Conservation (phyloP, 805 yeast genomes). For the Suhomyces tanzawaensis region DNA sequence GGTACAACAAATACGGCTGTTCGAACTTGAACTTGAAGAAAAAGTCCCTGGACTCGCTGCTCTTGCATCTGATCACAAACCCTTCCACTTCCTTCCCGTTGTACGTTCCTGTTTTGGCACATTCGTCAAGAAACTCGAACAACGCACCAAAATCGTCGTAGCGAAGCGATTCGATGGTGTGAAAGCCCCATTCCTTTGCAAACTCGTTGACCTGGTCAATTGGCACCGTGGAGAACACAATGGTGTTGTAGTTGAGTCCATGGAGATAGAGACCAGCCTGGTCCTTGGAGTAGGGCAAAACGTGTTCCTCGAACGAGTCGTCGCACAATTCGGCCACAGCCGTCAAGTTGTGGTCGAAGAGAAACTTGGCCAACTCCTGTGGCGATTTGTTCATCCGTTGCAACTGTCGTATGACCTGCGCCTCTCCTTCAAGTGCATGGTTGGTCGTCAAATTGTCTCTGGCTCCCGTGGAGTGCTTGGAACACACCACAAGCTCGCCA, state of each 20-base stretch:
- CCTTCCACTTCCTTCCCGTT: conserved; percentile 82
- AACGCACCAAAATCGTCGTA: conserved; percentile 42
- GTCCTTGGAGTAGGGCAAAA: conserved; percentile 65
- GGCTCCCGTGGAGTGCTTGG: conserved; percentile 85
- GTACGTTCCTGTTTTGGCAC: conserved; percentile 67
- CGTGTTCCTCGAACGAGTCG: conserved; percentile 91
- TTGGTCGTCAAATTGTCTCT: conserved; percentile 51
- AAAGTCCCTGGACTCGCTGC: conserved; percentile 28
- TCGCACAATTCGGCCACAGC: conserved; percentile 94
- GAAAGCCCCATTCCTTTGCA: conserved; percentile 70
- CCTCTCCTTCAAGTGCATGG: conserved; percentile 75
- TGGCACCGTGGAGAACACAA: conserved; percentile 61
- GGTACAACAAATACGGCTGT: conserved; percentile 88
- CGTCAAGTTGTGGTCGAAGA: conserved; percentile 58
- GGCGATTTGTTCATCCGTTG: conserved; percentile 33
- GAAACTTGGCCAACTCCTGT: conserved; percentile 51
- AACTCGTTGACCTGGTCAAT: conserved; percentile 59
- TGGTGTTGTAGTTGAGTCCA: conserved; percentile 74
- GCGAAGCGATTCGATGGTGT: conserved; percentile 47
- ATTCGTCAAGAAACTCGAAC: conserved; percentile 49
- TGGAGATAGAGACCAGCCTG: conserved; percentile 84
- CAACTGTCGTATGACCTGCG: conserved; percentile 56
- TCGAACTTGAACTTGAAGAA: conserved; percentile 94
- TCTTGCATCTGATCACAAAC: conserved; percentile 76
- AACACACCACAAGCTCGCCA: conserved; percentile 81